phyloP scores from a whole-genome alignment of 208 protist species.

The Wallacemonas sp. region DNA sequence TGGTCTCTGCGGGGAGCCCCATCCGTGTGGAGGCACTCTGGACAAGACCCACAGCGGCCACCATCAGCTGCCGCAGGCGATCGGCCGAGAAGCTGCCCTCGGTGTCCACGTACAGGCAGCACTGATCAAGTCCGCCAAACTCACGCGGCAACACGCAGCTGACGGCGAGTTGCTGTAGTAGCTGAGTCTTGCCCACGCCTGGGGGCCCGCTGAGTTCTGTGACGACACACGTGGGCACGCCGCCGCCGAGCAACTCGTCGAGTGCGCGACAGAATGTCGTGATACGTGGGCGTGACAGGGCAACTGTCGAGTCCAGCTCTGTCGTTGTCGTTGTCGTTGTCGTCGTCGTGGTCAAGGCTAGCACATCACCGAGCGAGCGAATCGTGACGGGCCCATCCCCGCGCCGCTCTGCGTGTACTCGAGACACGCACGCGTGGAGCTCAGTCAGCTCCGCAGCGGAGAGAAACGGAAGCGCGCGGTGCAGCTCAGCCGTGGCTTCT shows the following conservation, averaged over 20 bases:
- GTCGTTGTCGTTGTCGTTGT: no score
- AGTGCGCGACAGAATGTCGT: conserved; percentile 76
- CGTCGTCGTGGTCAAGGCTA: no score
- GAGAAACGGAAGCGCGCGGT: not conserved
- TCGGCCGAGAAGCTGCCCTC: conserved; percentile 89
- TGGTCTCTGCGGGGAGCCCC: no score
- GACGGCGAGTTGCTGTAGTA: conserved; percentile 88
- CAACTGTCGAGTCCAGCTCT: no score
- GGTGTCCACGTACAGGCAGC: conserved; percentile 90
- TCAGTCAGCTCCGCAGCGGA: not conserved
- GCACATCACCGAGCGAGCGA: not conserved
- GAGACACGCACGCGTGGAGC: not conserved
- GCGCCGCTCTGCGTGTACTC: not conserved
- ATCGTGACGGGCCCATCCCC: not conserved
- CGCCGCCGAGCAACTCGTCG: conserved; percentile 77
- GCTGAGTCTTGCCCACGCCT: conserved; percentile 93
- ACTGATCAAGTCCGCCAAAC: conserved; percentile 75
- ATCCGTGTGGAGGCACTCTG: conserved; percentile 9
- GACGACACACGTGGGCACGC: conserved; percentile 58
- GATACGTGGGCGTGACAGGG: conserved; percentile 23
- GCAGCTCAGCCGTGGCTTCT: not conserved
- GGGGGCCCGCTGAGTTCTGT: conserved; percentile 88
- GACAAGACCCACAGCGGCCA: conserved; percentile 50
- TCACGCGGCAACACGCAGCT: conserved; percentile 58
- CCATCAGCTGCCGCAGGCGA: conserved; percentile 74